Evolutionary conservation across 495 filamentous ascomycete species (phyloP), one percentile per base, ranked within the genome.

Genomic region (Trichocladium antarcticum): DNA sequence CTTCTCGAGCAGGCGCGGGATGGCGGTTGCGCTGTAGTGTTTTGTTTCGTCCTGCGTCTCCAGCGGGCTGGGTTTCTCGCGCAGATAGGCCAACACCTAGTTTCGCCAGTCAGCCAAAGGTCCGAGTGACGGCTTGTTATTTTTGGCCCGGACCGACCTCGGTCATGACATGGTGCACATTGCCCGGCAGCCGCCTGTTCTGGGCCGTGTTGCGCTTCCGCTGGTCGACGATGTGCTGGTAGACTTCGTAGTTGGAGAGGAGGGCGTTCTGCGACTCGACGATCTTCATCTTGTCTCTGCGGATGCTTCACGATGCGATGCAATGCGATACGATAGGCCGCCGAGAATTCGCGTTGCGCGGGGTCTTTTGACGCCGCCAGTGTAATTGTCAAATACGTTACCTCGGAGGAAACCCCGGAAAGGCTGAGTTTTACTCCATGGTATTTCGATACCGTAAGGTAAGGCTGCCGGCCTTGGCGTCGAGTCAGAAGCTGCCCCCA

Each of bases 171-270:
- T 48, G 10, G 54, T 63, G 45, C 1, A 68, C 60, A 42, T 71
- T 71, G 12, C 37, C 54, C 1, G 72, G 70, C 32, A 69, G 58
- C 28, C 67, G 60, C 21, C 69, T 66, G 37, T 66, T 65, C 24
- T 63, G 51, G 3, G 55, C 39, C 43, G 68, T 65, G 43, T 72
- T 67, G 20, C 63, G 56, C 19, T 56, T 57, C 52, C 68, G 63
- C 21, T 53, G 55, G 37, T 75, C 63, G n/a, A 53, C 48, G 42
- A 75, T 53, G 54, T 71, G 70, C 42, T 65, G 60, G 57, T 72
- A 71, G 39, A 73, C 69, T 55, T 75, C 72, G 51, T 67, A 66
- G 53, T 75, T 75, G 48, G 71, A 64, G 45, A 75, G 47, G 1
- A 73, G 58, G 11, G 67, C 70, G 12, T 60, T 65, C 45, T 75